phyloP scores from a whole-genome alignment of 176 grass and related monocot species.

The Eleusine indica region DNA sequence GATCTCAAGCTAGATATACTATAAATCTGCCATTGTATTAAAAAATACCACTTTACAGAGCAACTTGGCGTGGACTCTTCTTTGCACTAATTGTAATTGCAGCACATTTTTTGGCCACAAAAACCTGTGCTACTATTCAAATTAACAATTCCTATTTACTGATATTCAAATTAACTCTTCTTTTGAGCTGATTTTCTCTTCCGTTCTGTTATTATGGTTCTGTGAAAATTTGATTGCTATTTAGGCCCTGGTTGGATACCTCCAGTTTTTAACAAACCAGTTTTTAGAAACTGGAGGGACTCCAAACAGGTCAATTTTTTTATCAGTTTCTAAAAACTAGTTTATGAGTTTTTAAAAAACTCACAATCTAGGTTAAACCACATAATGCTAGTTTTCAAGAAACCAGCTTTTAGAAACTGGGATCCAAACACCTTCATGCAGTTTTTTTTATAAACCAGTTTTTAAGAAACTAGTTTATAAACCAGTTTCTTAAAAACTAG shows the following conservation, averaged over 20 bases:
- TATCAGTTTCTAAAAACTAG: too few species aligned
- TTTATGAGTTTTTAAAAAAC: too few species aligned
- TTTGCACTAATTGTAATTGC: background rate
- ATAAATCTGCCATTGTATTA: slow-evolving; percentile 8
- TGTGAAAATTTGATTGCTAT: background rate
- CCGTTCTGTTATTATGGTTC: background rate
- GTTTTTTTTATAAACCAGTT: too few species aligned
- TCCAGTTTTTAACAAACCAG: too few species aligned
- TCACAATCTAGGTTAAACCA: too few species aligned
- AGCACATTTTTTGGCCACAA: background rate
- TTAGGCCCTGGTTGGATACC: background rate
- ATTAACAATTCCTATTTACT: background rate
- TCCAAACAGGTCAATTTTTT: too few species aligned
- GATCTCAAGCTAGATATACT: slow-evolving; percentile 22
- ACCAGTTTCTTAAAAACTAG: too few species aligned
- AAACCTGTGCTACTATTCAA: slow-evolving; percentile 17
- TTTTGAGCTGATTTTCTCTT: background rate
- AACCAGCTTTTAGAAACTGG: too few species aligned
- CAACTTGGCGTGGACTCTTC: slow-evolving; percentile 2
- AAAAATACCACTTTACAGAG: slow-evolving; percentile 27
- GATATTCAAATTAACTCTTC: slow-evolving; percentile 10
- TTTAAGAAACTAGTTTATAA: too few species aligned
- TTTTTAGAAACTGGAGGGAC: too few species aligned
- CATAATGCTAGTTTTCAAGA: too few species aligned
- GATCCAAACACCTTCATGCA: too few species aligned